Evolutionary conservation across 2,329 filamentous ascomycete species (phyloP), one percentile per base, ranked within the genome.

Genomic region (Berkeleyomyces rouxiae): DNA sequence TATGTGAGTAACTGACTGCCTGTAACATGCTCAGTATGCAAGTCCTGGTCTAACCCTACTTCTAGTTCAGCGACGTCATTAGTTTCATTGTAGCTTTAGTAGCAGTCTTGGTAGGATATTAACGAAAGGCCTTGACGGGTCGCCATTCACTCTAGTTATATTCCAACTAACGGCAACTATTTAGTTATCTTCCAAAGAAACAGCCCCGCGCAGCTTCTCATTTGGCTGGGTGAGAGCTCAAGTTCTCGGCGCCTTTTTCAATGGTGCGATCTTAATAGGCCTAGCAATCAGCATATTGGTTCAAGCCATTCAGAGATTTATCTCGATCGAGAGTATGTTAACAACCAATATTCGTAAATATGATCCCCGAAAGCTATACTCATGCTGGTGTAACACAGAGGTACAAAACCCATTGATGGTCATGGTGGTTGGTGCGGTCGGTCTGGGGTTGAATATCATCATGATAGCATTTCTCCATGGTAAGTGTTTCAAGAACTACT

Each of bases 201-300:
- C 79, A 33, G 61, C 4, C 79, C 84, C 85, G 0, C 76, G 79
- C 65, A 76, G 76, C 7, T 76, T 87, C 13, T 82, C 86, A 0
- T 90, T 87, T 67, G 87, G 87, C n/a, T 90, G 86, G 86, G 84
- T 87, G 63, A 79, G 87, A 40, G 85, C 86, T 13, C 80, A 82
- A n/a, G 71, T 90, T 0, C 75, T 91, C 0, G 87, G 87, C 4
- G 85, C 86, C 31, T 91, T 91, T 71, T 91, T 90, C 77, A 91
- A 91, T 68, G 87, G 87, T 11, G 83, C 85, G 1, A 87, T 91
- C 64, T 77, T 91, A 1, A 72, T 90, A 13, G 86, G 85, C 0
- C 74, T 91, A 1, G 85, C 85, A 0, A 72, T 90, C 43, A 88
- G 85, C 70, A 87, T 90, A 59, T 79, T 86, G 42, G 73, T 90